Conservation (phyloP, 805 yeast genomes). For the Spathaspora girioi region DNA sequence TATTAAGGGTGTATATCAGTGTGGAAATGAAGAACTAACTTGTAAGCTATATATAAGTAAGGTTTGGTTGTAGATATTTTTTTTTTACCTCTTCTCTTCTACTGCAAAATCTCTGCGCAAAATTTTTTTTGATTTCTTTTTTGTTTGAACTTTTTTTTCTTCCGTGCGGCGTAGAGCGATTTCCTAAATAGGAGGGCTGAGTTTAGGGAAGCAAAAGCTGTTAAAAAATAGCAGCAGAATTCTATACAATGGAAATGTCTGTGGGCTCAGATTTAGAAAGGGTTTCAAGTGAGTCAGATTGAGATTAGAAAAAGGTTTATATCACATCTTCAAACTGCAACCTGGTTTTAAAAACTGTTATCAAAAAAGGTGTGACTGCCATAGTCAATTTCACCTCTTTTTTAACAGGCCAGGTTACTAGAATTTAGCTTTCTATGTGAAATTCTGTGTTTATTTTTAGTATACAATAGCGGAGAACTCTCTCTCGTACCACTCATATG, state of each 20-base stretch:
- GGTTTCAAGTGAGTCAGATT: no score
- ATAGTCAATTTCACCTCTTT: no score
- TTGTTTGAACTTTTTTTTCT: not conserved
- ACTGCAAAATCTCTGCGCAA: not conserved
- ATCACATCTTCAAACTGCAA: no score
- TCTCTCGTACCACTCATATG: not conserved
- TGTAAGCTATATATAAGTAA: not conserved
- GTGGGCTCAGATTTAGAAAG: no score
- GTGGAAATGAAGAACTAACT: not conserved
- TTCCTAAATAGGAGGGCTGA: not conserved
- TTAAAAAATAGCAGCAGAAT: no score
- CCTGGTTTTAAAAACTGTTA: no score
- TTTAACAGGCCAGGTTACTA: not conserved
- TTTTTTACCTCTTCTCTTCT: not conserved
- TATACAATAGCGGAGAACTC: not conserved
- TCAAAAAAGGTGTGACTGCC: no score
- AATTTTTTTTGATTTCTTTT: conserved; percentile 1
- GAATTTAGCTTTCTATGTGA: not conserved
- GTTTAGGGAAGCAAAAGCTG: no score
- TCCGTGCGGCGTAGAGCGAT: not conserved
- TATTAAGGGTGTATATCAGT: not conserved
- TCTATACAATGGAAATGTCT: no score
- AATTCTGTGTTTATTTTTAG: no score
- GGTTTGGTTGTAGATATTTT: not conserved
- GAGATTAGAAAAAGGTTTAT: no score